Evolutionary conservation across 1,139 yeast genomes (phyloP).

Genomic region (Taphrina confusa): DNA sequence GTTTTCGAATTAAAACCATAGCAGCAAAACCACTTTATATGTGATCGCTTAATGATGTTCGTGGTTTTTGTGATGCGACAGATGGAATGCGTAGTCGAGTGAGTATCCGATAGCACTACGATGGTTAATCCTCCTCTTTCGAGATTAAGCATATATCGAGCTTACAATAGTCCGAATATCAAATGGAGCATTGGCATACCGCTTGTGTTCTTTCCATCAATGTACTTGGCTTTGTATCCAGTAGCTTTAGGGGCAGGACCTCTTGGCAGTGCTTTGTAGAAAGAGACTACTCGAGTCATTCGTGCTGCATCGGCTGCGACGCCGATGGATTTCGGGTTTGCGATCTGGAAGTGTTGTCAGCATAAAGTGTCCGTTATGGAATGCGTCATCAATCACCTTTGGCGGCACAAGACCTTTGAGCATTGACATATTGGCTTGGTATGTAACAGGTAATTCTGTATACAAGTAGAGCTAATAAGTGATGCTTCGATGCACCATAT

Average conservation of each 20-base stretch:
- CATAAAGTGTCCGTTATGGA: no score
- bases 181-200: constrained; percentile 60
- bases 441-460: background rate
- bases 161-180: constrained; percentile 31
- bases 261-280: constrained; percentile 94
- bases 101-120: constrained; percentile 30
- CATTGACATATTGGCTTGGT: constrained; percentile 20
- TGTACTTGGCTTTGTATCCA: constrained; percentile 66
- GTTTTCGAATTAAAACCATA: no score
- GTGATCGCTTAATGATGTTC: constrained; percentile 29
- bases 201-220: constrained; percentile 67
- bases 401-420: constrained; percentile 34
- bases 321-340: constrained; percentile 68
- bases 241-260: constrained; percentile 68
- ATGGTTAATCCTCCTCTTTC: background rate
- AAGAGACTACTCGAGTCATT: constrained; percentile 90
- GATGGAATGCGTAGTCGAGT: constrained; percentile 34
- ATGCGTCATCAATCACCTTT: constrained; percentile 23
- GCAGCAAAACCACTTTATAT: no score
- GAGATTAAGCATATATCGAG: background rate
- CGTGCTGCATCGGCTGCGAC: constrained; percentile 96
- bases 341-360: background rate
- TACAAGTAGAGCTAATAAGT: background rate
- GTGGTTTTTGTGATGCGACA: constrained; percentile 35
- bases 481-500: background rate